Base-by-base conservation (phyloP, 176 grass and related monocot species). In the Lolium multiflorum region DNA sequence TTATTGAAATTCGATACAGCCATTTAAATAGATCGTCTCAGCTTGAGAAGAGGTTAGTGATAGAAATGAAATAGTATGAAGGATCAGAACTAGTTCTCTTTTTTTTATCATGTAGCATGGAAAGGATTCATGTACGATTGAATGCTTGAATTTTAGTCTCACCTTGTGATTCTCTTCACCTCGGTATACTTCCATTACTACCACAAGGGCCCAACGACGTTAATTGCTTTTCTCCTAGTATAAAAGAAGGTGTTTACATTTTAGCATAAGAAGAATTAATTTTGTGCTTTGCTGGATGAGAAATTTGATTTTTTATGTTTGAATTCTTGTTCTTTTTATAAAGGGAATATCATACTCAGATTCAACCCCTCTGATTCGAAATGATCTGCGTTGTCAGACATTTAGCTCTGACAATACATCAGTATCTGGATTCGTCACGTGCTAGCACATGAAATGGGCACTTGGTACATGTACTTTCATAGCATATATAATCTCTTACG, bases 1-100 rank as follows among this genome's bases (percentile, higher is more conserved):
- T 3, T 43, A 88, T 77, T 81, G 69, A 39, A 88, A 84, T 70
- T 84, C 77, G 18, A 11, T 74, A 88, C 44, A 88, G 85, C 61
- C 61, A 84, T 71, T 51, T 55, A 15, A 26, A 76, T 55, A 76
- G 74, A 76, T 56, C 49, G 25, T 55, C 74, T 54, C 73, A 76
- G 48, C 9, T 51, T 54, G 48, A 76, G 48, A 76, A 76, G 48
- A 55, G 49, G 49, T 76, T 76, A 76, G 74, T 76, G 15, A 37
- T 76, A 76, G 26, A 10, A 41, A 41, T 70, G 37, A 71, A 71
- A 71, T 71, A 35, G 31, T 35, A 70, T 43, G 67, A 70, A 43
- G 65, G 43, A 74, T 76, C 72, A 75, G 22, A 52, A 16, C 44
- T 74, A 9, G 21, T 74, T 47, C 8, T 43, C 11, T 6, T 48